Evolutionary conservation across 768 basidiomycete genomes (phyloP).

Genomic region (Termitomyces sp.): DNA sequence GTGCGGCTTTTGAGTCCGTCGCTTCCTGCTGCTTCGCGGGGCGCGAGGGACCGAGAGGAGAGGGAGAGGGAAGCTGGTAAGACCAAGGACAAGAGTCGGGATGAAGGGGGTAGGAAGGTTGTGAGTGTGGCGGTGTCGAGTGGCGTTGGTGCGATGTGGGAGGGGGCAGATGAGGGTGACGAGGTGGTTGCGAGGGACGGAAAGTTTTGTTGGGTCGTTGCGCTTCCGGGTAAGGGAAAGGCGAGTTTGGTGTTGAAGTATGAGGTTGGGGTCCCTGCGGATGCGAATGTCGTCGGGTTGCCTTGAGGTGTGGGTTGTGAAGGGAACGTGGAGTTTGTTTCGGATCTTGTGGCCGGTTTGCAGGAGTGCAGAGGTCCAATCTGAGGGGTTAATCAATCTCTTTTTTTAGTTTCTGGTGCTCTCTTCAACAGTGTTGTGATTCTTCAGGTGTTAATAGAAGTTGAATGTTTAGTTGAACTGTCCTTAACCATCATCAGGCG

Average conservation of each 20-base stretch:
- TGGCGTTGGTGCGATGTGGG: constrained; percentile 21
- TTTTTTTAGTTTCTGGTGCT: no score
- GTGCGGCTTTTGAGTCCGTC: background rate
- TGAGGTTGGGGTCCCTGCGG: background rate
- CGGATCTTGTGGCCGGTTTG: background rate
- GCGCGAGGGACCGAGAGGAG: background rate
- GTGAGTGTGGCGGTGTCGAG: constrained; percentile 9
- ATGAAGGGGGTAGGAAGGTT: background rate
- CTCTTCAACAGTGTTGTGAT: no score
- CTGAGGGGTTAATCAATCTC: no score
- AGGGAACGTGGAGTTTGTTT: background rate
- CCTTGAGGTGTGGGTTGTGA: background rate
- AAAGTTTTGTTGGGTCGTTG: background rate
- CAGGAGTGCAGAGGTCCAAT: background rate
- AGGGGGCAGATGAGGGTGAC: constrained; percentile 15
- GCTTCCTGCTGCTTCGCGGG: background rate
- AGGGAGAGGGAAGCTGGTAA: background rate
- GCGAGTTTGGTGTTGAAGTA: background rate
- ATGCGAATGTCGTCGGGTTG: background rate
- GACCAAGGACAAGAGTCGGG: background rate
- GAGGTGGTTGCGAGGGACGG: constrained; percentile 9
- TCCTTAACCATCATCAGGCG: no score
- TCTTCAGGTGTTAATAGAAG: no score
- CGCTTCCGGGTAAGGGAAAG: background rate
- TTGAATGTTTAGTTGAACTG: no score